Base-by-base conservation (phyloP, 1,284 basidiomycete genomes). In the Cryptococcus deneoformans region DNA sequence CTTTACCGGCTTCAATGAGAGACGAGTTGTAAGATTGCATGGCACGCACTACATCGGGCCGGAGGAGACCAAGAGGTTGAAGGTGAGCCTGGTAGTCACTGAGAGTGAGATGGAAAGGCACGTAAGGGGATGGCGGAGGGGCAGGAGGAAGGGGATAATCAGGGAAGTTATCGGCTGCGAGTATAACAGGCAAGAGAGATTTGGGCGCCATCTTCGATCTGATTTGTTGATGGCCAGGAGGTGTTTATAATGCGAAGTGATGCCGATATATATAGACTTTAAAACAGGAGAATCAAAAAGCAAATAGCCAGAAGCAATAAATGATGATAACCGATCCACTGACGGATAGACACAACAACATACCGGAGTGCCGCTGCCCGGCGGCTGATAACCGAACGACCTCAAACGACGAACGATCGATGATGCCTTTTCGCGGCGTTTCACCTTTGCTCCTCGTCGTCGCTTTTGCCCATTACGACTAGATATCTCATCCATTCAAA, bases 121-220 rank as follows among this genome's bases (percentile, higher is more conserved):
- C 46, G 55, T 68, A 67, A 43, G 44, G 46, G 16, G 3, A 16
- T 12, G 40, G 46, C 20, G 46, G 46, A 29, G 29, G 29, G 29
- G 29, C 2, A 24, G 9, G 48, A 24, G 58, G 54, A 16, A 50
- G 50, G n/a, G 20, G 20, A 20, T 20, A 24, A 44, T 16, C 6
- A 44, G 16, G 68, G 57, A 85, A 85, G 71, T 87, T 88, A 73
- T 88, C 83, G 72, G 85, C 87, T n/a, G 76, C 72, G 51, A 82
- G 78, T 46, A 88, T 75, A 59, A 88, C 67, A 34, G 86, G 80
- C 39, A 88, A 80, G 62, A 86, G 84, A 5, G 72, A 68, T 12
- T 48, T 48, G 37, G 38, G 9, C n/a, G 37, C 24, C 50, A 51
- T 51, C 29, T n/a, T 36, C 10, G 12, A 16, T 8, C 35, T 48